phyloP scores from a whole-genome alignment of 352 stramenopile species.

The Phytophthora citricola region DNA sequence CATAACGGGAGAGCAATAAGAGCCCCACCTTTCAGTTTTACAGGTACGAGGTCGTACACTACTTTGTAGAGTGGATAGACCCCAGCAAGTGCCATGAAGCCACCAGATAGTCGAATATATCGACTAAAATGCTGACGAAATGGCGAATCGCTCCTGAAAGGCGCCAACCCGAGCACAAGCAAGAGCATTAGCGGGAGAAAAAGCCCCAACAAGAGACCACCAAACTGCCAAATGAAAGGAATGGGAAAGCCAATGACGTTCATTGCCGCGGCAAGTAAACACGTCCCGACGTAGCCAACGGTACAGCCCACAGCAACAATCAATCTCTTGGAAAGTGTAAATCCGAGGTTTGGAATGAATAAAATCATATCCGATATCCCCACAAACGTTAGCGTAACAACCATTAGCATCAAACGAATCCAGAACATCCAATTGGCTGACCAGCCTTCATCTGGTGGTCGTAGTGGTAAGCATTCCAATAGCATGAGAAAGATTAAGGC shows the following conservation, averaged over 20 bases:
- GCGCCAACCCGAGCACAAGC: constrained; percentile 2
- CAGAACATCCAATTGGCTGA: constrained; percentile 33
- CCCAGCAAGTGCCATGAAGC: constrained; percentile 10
- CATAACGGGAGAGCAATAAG: constrained; percentile 13
- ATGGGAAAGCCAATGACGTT: constrained; percentile 18
- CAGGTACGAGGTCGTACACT: constrained; percentile 15
- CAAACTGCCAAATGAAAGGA: constrained; percentile 27
- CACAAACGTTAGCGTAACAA: constrained; percentile 18
- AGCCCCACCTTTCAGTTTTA: constrained; percentile 9
- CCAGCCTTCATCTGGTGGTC: constrained; percentile 25
- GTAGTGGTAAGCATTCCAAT: constrained; percentile 30
- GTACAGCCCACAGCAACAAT: constrained; percentile 15
- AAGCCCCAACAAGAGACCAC: constrained; percentile 6
- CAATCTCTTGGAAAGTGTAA: constrained; percentile 8
- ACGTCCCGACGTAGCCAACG: constrained; percentile 8
- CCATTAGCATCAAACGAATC: constrained; percentile 24
- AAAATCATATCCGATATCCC: constrained; percentile 7
- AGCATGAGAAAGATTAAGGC: constrained; percentile 12
- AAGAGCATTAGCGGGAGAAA: constrained; percentile 13
- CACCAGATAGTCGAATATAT: constrained; percentile 6
- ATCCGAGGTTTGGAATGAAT: constrained; percentile 11
- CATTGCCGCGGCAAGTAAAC: background rate
- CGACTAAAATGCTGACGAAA: background rate
- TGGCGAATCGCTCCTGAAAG: constrained; percentile 10
- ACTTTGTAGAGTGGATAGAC: constrained; percentile 28